Percentiles rank a stretch among this genome's conserved stretches.
These are phyloP conservation scores for Scopulariopsis brevicaulis DNA, from an alignment of 2,329 filamentous ascomycete species.

Conservation along the genomic window DNA sequence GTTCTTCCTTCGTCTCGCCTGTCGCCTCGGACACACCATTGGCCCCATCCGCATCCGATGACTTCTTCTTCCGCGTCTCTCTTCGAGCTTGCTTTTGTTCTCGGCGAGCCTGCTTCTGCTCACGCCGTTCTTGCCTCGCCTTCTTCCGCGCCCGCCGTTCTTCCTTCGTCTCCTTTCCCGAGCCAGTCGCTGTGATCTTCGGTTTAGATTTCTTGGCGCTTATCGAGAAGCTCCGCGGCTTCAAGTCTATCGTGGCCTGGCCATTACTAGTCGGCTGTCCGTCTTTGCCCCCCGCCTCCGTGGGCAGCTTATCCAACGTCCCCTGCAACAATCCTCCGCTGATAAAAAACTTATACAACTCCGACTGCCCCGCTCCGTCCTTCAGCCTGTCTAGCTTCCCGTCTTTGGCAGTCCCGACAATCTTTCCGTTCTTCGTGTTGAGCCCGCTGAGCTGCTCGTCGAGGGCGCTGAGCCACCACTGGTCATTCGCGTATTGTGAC, in stretches of 20 bases:
- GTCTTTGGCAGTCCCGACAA: conserved; percentile 43
- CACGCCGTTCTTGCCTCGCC: conserved; percentile 16
- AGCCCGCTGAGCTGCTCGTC: conserved; percentile 80
- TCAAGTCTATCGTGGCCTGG: background rate
- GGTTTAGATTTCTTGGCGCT: conserved; percentile 4
- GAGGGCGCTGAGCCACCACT: conserved; percentile 96
- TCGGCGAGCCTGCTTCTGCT: conserved; percentile 11
- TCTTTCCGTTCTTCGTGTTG: conserved; percentile 45
- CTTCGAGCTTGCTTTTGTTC: conserved; percentile 6
- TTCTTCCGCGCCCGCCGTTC: conserved; percentile 24
- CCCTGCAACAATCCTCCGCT: conserved; percentile 67
- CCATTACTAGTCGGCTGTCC: background rate
- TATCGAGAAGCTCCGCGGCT: background rate
- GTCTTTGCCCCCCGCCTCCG: background rate
- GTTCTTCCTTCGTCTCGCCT: conserved; percentile 13
- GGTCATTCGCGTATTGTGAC: conserved; percentile 60
- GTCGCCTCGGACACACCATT: conserved; percentile 2
- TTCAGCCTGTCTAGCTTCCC: conserved; percentile 45
- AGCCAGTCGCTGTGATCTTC: conserved; percentile 3
- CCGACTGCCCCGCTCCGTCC: conserved; percentile 42
- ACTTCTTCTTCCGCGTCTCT: conserved; percentile 6
- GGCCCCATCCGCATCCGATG: conserved; percentile 9
- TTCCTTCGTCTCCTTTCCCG: conserved; percentile 28
- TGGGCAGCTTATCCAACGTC: conserved; percentile 35
- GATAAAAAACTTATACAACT: conserved; percentile 76